Conservation (phyloP, 2,329 filamentous ascomycete species). For the Claviceps monticola region DNA sequence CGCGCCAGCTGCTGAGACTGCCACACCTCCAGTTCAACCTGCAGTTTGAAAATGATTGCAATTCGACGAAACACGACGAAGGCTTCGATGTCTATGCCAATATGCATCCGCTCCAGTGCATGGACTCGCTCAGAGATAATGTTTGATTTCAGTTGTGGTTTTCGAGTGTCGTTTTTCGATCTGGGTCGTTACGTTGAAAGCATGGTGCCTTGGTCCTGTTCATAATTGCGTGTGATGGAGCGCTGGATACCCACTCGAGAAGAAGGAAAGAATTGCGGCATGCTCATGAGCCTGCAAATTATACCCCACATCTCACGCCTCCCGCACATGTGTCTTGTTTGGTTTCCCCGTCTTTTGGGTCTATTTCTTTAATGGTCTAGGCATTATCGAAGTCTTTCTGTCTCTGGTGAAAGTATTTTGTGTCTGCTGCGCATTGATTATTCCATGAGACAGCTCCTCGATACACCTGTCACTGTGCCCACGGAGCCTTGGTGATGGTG, state of each 20-base stretch:
- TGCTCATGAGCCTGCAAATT: conserved; percentile 14
- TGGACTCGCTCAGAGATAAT: not conserved
- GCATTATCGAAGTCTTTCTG: conserved; percentile 2
- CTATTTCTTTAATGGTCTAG: conserved; percentile 5
- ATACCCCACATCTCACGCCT: conserved; percentile 14
- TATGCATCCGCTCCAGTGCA: not conserved
- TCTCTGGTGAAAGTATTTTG: not conserved
- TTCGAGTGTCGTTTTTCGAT: not conserved
- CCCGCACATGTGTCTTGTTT: conserved; percentile 4
- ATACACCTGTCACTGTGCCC: conserved; percentile 21
- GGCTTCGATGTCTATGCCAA: not conserved
- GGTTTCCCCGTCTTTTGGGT: conserved; percentile 6
- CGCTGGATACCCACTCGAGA: conserved; percentile 20
- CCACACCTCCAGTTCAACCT: not conserved
- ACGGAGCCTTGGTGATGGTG: conserved; percentile 31
- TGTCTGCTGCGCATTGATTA: not conserved
- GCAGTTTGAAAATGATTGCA: not conserved
- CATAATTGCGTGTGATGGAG: conserved; percentile 9
- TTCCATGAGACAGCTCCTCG: not conserved
- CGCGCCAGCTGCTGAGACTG: conserved; percentile 9
- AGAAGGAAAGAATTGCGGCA: conserved; percentile 11
- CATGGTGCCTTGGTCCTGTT: conserved; percentile 7
- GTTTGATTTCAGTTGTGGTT: conserved; percentile 3
- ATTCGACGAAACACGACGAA: not conserved
- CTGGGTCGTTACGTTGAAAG: conserved; percentile 4